phyloP scores from a whole-genome alignment of 352 stramenopile species.

The Elongisporangium senticosum region DNA sequence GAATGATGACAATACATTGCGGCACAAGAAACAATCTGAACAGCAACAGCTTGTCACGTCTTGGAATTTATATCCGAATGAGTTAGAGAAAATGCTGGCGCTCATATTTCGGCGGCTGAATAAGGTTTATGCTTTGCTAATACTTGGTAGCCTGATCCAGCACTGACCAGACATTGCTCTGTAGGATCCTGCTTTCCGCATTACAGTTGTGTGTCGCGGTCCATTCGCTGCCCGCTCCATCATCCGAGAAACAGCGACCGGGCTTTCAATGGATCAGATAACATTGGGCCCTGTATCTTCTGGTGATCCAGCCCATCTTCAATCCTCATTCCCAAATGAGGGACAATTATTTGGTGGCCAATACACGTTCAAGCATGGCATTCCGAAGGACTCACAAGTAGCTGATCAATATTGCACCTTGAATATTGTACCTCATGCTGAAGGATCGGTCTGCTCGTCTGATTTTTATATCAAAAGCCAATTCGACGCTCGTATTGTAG shows the following conservation, averaged over 20 bases:
- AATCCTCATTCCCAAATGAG: background rate
- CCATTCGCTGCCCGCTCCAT: conserved; percentile 19
- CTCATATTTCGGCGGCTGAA: conserved; percentile 31
- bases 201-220: conserved; percentile 41
- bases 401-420: conserved; percentile 39
- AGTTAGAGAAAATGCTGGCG: conserved; percentile 25
- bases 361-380: conserved; percentile 20
- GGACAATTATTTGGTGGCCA: conserved; percentile 6
- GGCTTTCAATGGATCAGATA: conserved; percentile 39
- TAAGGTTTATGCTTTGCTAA: conserved; percentile 12
- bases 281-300: conserved; percentile 26
- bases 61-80: conserved; percentile 37
- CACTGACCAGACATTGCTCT: background rate
- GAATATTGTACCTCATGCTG: conserved; percentile 40
- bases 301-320: conserved; percentile 5
- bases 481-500: conserved; percentile 31
- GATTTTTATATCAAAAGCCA: conserved; percentile 32
- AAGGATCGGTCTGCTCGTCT: conserved; percentile 20
- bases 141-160: background rate
- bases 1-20: conserved; percentile 14
- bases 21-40: conserved; percentile 1
- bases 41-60: conserved; percentile 5
- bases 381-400: conserved; percentile 6
- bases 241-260: conserved; percentile 22
- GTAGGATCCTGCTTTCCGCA: conserved; percentile 29